Conservation (phyloP, 495 filamentous ascomycete genomes). For the Aspergillus olivimuriae region DNA sequence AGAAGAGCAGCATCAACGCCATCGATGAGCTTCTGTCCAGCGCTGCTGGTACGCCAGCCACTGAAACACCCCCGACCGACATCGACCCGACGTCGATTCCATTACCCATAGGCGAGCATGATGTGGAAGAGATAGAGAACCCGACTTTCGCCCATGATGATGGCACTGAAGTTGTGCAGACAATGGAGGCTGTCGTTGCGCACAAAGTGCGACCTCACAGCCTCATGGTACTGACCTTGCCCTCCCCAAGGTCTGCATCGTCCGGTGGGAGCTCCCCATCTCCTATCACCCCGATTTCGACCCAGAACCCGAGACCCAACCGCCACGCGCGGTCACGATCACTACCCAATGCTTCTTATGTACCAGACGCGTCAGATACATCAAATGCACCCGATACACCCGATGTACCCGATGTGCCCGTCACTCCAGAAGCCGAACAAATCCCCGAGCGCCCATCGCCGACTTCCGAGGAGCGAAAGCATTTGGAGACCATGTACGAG, state of each 20-base stretch:
- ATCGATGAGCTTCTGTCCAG: slow-evolving; percentile 25
- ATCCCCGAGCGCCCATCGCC: slow-evolving; percentile 19
- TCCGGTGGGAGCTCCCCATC: slow-evolving; percentile 30
- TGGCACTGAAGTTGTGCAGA: slow-evolving; percentile 43
- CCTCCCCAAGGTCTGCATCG: slow-evolving; percentile 27
- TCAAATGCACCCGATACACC: too few species aligned
- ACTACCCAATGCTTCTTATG: slow-evolving; percentile 44
- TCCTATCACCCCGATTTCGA: slow-evolving; percentile 19
- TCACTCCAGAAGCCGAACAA: slow-evolving; percentile 12
- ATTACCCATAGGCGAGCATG: slow-evolving; percentile 60
- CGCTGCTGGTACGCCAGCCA: slow-evolving; percentile 2
- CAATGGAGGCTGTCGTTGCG: slow-evolving; percentile 39
- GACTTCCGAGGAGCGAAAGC: slow-evolving; percentile 26
- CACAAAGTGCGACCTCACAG: slow-evolving; percentile 58
- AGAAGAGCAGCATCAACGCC: slow-evolving; percentile 35
- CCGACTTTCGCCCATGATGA: slow-evolving; percentile 57
- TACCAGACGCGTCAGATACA: too few species aligned
- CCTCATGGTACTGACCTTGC: slow-evolving; percentile 46
- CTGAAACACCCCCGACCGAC: slow-evolving; percentile 15
- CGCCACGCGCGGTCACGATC: slow-evolving; percentile 50
- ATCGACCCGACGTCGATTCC: slow-evolving; percentile 50
- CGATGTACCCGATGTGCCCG: slow-evolving; percentile 19
- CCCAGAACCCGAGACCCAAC: slow-evolving; percentile 12
- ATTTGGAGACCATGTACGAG: slow-evolving; percentile 40
- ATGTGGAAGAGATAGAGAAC: slow-evolving; percentile 68